Percentiles rank a stretch among this genome's conserved stretches.
phyloP scores from a whole-genome alignment of 345 rosid species.

The Hypericum androsaemum region DNA sequence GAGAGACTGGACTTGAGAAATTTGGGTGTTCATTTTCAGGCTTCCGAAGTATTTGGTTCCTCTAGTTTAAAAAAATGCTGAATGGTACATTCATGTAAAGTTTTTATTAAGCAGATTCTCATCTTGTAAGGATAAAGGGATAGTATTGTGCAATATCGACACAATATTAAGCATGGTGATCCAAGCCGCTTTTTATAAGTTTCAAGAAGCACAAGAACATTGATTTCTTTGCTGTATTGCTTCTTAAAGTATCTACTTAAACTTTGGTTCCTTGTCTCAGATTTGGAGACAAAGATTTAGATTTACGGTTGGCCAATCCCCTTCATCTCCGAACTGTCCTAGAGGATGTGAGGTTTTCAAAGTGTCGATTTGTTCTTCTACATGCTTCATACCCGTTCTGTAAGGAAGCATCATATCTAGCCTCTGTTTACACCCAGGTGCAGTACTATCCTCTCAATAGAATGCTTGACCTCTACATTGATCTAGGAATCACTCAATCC shows the following conservation, averaged over 20 bases:
- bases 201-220: too few species aligned
- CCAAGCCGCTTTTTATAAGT: too few species aligned
- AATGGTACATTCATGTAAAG: too few species aligned
- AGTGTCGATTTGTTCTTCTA: slow-evolving; percentile 63
- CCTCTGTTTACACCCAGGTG: slow-evolving; percentile 84
- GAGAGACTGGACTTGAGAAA: slow-evolving; percentile 7
- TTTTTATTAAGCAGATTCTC: too few species aligned
- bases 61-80: too few species aligned
- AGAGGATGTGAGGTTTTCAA: slow-evolving; percentile 67
- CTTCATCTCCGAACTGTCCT: slow-evolving; percentile 70
- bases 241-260: slow-evolving; percentile 1
- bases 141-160: too few species aligned
- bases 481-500: neutral
- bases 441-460: slow-evolving; percentile 6
- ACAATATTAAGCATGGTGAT: too few species aligned
- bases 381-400: slow-evolving; percentile 97
- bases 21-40: slow-evolving; percentile 1
- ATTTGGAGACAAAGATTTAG: slow-evolving; percentile 90
- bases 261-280: slow-evolving; percentile 24
- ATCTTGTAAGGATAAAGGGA: too few species aligned
- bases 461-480: neutral
- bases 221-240: too few species aligned
- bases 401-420: slow-evolving; percentile 79
- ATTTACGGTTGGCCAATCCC: slow-evolving; percentile 79
- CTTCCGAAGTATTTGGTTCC: neutral